These are phyloP conservation scores for Dioszegia hungarica DNA, from an alignment of 768 basidiomycete species.

Conservation along the genomic window DNA sequence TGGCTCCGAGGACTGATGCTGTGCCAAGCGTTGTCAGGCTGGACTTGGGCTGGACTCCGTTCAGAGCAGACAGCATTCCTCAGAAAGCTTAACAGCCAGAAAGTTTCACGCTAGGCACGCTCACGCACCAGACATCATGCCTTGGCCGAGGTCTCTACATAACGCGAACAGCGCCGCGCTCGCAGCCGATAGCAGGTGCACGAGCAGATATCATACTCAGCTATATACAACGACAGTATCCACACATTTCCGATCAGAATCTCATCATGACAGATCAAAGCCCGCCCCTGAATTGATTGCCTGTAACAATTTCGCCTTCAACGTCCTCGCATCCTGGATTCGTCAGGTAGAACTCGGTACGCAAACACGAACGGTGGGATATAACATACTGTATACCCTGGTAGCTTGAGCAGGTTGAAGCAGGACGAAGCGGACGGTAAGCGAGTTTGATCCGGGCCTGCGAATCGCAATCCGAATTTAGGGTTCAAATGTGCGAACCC, in stretches of 20 bases:
- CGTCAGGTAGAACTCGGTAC: not conserved
- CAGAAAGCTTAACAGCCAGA: no score
- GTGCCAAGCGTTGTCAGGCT: no score
- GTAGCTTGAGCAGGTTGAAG: conserved; percentile 83
- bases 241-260: no score
- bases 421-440: conserved; percentile 61
- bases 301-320: conserved; percentile 73
- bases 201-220: no score
- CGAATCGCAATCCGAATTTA: conserved; percentile 79
- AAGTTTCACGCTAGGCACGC: no score
- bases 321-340: conserved; percentile 60
- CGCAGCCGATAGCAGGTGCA: no score
- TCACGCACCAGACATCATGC: no score
- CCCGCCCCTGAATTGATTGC: conserved; percentile 84
- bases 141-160: no score
- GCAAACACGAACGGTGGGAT: conserved; percentile 60
- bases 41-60: no score
- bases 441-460: conserved; percentile 58
- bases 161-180: no score
- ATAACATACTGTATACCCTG: conserved; percentile 26
- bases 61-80: no score
- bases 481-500: conserved; percentile 60
- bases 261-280: conserved; percentile 82
- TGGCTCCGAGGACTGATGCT: no score
- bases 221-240: conserved; percentile 8